phyloP scores from a whole-genome alignment of 2,329 filamentous ascomycete species.

The Xenoacremonium recifei region DNA sequence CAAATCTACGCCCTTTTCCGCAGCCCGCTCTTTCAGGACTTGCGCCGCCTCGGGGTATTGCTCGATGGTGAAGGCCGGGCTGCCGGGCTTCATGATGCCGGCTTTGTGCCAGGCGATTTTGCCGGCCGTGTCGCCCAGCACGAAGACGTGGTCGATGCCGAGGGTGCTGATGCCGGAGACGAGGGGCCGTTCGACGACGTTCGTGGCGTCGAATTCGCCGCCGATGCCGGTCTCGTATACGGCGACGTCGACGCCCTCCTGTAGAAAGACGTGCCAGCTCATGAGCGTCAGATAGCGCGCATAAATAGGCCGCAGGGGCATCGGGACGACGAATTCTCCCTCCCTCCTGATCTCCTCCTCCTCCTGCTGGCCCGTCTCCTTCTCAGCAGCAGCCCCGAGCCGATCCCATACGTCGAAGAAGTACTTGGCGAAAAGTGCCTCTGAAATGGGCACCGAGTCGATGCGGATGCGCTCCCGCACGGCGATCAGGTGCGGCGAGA shows the following conservation, averaged over 20 bases:
- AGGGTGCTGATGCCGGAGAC: conserved; percentile 63
- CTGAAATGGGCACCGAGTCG: conserved; percentile 55
- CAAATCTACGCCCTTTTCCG: conserved; percentile 49
- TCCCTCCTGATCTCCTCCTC: too few species aligned
- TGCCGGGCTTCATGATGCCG: conserved; percentile 64
- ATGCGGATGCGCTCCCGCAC: conserved; percentile 68
- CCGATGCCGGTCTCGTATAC: conserved; percentile 68
- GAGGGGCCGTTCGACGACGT: conserved; percentile 57
- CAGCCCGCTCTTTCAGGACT: conserved; percentile 50
- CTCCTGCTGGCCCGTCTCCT: too few species aligned
- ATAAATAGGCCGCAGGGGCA: conserved; percentile 52
- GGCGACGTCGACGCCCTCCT: conserved; percentile 59
- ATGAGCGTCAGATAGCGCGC: conserved; percentile 64
- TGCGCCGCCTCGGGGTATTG: conserved; percentile 46
- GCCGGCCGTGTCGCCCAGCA: conserved; percentile 60
- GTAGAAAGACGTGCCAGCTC: conserved; percentile 64
- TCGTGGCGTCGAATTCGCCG: conserved; percentile 68
- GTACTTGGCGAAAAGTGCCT: conserved; percentile 59
- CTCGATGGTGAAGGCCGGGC: conserved; percentile 56
- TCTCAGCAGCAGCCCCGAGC: conserved; percentile 37
- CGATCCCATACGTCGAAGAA: conserved; percentile 68
- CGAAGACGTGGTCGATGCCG: conserved; percentile 66
- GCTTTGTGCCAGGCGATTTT: conserved; percentile 75
- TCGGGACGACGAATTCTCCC: too few species aligned
- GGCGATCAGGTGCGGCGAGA: conserved; percentile 65